Conservation (phyloP, 352 stramenopile species). For the Pythium plurisporium region DNA sequence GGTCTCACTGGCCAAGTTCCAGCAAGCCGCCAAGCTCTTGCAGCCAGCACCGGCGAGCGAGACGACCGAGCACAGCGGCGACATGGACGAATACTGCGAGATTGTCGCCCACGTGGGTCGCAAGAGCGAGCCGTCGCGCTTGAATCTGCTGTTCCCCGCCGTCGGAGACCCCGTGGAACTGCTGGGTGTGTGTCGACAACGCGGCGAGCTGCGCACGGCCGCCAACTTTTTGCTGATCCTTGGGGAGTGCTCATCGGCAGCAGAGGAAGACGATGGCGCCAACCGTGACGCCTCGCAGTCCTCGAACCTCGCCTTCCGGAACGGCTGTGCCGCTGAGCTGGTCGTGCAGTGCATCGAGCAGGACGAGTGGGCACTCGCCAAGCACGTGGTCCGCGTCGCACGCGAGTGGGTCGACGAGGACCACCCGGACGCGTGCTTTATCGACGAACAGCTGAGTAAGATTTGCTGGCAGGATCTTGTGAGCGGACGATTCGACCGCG, state of each 20-base stretch:
- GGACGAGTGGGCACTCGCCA: constrained; percentile 64
- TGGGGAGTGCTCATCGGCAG: constrained; percentile 49
- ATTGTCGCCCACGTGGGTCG: constrained; percentile 79
- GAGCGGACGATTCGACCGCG: constrained; percentile 57
- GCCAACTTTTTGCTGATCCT: constrained; percentile 83
- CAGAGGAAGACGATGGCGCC: not conserved
- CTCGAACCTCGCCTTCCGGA: constrained; percentile 31
- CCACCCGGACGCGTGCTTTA: constrained; percentile 22
- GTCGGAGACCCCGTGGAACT: constrained; percentile 68
- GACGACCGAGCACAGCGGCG: constrained; percentile 8
- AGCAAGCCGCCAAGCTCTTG: constrained; percentile 48
- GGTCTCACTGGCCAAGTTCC: constrained; percentile 38
- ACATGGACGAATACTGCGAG: constrained; percentile 80
- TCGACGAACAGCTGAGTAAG: constrained; percentile 59
- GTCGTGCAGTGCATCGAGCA: constrained; percentile 70
- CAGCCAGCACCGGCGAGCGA: constrained; percentile 17
- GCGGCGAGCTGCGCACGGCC: constrained; percentile 67
- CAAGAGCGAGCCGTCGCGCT: constrained; percentile 77
- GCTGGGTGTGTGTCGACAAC: constrained; percentile 52
- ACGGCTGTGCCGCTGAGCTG: constrained; percentile 55
- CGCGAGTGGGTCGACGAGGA: constrained; percentile 66
- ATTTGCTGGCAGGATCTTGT: constrained; percentile 53
- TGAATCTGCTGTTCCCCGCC: constrained; percentile 61
- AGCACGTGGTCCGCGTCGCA: constrained; percentile 76
- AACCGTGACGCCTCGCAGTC: not conserved